phyloP scores from a whole-genome alignment of 208 protist genomes.

The Trypanosoma mega region DNA sequence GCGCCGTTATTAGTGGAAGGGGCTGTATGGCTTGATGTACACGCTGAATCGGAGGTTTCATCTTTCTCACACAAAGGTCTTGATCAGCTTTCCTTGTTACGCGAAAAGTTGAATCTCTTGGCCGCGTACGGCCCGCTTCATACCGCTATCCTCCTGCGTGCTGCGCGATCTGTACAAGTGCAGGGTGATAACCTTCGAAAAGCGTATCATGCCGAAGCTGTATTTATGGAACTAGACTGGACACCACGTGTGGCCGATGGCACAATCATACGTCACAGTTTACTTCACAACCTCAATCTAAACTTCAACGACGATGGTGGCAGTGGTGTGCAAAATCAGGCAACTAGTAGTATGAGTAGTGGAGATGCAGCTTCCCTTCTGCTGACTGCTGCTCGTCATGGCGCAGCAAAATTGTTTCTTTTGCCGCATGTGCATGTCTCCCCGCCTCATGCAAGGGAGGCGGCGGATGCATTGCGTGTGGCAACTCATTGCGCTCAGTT shows the following conservation, averaged over 20 bases:
- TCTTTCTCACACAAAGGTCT: neutral
- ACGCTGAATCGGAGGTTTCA: neutral
- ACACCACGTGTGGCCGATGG: slow-evolving; percentile 2
- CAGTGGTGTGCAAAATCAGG: too few relatives aligned
- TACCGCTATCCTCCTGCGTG: slow-evolving; percentile 3
- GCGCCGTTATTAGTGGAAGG: slow-evolving; percentile 5
- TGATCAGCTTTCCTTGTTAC: slow-evolving; percentile 5
- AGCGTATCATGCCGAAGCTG: neutral
- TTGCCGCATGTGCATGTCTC: slow-evolving; percentile 4
- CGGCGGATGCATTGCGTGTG: neutral
- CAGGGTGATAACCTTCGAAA: neutral
- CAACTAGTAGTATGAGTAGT: too few relatives aligned
- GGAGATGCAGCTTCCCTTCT: slow-evolving; percentile 7
- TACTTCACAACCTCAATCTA: neutral
- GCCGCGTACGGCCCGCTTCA: slow-evolving; percentile 4
- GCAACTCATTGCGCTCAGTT: slow-evolving; percentile 1
- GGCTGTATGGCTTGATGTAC: slow-evolving; percentile 8
- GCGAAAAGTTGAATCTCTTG: neutral
- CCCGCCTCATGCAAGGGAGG: neutral
- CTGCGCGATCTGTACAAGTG: neutral
- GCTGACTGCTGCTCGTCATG: neutral
- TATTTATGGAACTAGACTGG: slow-evolving; percentile 18
- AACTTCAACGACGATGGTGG: too few relatives aligned
- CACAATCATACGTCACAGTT: neutral
- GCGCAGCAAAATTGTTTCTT: slow-evolving; percentile 10